phyloP scores from a whole-genome alignment of 1,284 basidiomycete species.

The Leccinum fuscescens region DNA sequence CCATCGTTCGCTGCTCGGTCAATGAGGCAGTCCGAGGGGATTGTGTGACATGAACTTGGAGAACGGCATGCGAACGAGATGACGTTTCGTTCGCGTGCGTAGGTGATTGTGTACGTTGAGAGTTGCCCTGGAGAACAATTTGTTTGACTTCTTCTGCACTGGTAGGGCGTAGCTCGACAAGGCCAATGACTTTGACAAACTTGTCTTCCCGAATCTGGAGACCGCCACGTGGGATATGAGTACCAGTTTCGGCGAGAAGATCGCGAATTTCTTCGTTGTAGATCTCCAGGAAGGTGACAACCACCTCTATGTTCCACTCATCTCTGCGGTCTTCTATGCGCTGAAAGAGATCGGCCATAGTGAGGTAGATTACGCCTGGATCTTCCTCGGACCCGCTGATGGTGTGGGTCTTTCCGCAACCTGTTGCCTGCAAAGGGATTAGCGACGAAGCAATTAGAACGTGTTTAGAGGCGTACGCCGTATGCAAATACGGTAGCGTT shows the following conservation, averaged over 20 bases:
- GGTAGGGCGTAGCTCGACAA: slow-evolving; percentile 76
- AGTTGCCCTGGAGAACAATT: slow-evolving; percentile 86
- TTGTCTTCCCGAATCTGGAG: slow-evolving; percentile 91
- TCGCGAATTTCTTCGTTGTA: slow-evolving; percentile 99
- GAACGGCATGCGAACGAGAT: slow-evolving; percentile 93
- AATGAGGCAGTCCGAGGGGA: slow-evolving; percentile 78
- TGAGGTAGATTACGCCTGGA: slow-evolving; percentile 91
- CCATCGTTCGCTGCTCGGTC: slow-evolving; percentile 79
- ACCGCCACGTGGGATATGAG: slow-evolving; percentile 71
- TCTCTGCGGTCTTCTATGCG: slow-evolving; percentile 82
- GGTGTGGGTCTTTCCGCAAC: slow-evolving; percentile 97
- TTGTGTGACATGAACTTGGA: slow-evolving; percentile 90
- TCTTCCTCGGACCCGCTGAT: slow-evolving; percentile 87
- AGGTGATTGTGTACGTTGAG: slow-evolving; percentile 56
- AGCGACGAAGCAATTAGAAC: slow-evolving; percentile 9
- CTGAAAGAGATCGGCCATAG: slow-evolving; percentile 95
- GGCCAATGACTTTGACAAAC: slow-evolving; percentile 83
- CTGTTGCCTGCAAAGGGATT: slow-evolving; percentile 72
- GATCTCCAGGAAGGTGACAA: slow-evolving; percentile 93
- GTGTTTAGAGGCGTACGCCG: slow-evolving; percentile 62
- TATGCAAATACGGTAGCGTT: slow-evolving; percentile 98
- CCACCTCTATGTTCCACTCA: slow-evolving; percentile 81
- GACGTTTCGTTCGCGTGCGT: slow-evolving; percentile 82
- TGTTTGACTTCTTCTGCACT: slow-evolving; percentile 90
- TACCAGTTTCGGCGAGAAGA: slow-evolving; percentile 76